These are phyloP conservation scores for Lecanicillium sp. DNA, from an alignment of 2,329 filamentous ascomycete genomes.

Conservation along the genomic window DNA sequence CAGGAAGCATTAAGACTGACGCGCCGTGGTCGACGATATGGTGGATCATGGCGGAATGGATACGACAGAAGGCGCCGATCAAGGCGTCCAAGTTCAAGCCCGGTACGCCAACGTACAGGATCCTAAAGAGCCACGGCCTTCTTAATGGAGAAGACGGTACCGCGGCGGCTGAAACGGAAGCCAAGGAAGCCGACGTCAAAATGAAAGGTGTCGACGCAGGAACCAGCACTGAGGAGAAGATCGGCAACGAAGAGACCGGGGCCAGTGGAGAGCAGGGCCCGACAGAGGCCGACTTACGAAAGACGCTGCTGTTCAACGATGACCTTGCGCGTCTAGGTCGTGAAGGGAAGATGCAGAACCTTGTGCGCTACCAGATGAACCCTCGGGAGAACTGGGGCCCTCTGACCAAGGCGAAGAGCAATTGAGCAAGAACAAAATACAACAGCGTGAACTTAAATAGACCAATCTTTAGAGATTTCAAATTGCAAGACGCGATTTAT, in stretches of 20 bases:
- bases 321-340: conserved; percentile 67
- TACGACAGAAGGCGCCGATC: conserved; percentile 70
- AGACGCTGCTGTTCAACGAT: conserved; percentile 70
- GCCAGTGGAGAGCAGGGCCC: conserved; percentile 18
- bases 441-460: conserved; percentile 16
- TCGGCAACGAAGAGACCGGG: conserved; percentile 17
- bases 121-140: conserved; percentile 47
- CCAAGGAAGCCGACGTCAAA: conserved; percentile 25
- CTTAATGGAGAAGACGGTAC: conserved; percentile 28
- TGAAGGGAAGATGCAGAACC: conserved; percentile 58
- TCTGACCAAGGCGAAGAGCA: conserved; percentile 53
- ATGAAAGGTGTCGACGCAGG: conserved; percentile 33
- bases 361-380: conserved; percentile 85
- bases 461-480: not conserved
- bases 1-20: conserved; percentile 88
- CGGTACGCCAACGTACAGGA: conserved; percentile 63
- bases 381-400: conserved; percentile 93
- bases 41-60: conserved; percentile 92
- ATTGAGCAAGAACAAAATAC: conserved; percentile 47
- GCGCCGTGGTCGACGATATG: conserved; percentile 86
- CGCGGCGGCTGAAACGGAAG: conserved; percentile 15
- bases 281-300: conserved; percentile 40
- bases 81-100: conserved; percentile 65
- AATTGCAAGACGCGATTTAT: too few relatives aligned
- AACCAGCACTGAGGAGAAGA: conserved; percentile 10